These are phyloP conservation scores for Naganishia sp. DNA, from an alignment of 1,284 basidiomycete genomes.

Conservation along the genomic window DNA sequence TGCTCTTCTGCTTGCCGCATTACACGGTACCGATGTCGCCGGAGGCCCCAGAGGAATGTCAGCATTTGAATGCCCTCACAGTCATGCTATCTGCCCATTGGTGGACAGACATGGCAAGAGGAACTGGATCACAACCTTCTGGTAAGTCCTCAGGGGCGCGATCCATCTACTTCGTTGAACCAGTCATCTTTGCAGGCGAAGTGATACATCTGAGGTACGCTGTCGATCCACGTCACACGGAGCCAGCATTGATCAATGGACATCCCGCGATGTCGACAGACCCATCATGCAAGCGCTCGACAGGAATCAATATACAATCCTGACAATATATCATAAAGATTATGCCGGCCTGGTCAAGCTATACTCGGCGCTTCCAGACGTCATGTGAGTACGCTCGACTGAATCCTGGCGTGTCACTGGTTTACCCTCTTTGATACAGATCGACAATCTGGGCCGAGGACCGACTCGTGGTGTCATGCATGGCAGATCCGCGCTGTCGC, in stretches of 20 bases:
- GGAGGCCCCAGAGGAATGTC: background rate
- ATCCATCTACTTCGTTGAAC: no score
- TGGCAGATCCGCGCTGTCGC: slow-evolving; percentile 19
- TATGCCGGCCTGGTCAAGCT: slow-evolving; percentile 18
- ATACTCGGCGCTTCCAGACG: slow-evolving; percentile 5
- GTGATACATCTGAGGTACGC: no score
- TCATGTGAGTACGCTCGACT: slow-evolving; percentile 8
- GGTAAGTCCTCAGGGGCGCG: no score
- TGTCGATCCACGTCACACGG: background rate
- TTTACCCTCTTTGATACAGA: background rate
- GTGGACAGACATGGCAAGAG: background rate
- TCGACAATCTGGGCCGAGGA: slow-evolving; percentile 13
- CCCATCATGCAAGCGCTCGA: slow-evolving; percentile 10
- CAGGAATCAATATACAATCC: slow-evolving; percentile 1
- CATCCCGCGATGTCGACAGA: background rate
- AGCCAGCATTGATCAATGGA: background rate
- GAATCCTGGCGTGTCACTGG: background rate
- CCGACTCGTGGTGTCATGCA: slow-evolving; percentile 8
- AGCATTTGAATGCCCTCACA: background rate
- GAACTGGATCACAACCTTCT: no score
- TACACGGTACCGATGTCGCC: background rate
- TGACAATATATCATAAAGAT: background rate
- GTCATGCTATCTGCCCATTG: background rate
- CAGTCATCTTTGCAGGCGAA: no score
- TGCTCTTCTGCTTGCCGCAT: background rate